Percentiles rank a stretch among this genome's conserved stretches.
Conservation (phyloP, 345 rosid genomes). For the Populus pruinosa region DNA sequence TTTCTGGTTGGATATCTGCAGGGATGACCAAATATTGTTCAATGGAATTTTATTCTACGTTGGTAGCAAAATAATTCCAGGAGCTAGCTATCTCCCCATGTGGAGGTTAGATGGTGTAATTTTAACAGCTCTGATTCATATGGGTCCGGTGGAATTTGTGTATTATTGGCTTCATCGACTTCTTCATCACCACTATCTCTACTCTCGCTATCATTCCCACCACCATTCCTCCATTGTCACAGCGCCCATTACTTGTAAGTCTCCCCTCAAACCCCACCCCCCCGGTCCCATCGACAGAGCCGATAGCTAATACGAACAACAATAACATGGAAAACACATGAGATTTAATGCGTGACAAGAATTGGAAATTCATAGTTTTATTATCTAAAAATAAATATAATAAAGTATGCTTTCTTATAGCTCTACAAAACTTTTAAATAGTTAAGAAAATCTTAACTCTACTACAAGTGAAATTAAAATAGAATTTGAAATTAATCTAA, state of each 20-base stretch:
- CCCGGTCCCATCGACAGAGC: no score
- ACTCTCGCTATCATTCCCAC: constrained; percentile 89
- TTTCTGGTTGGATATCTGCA: constrained; percentile 17
- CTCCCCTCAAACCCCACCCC: no score
- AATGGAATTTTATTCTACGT: constrained; percentile 48
- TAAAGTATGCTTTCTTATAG: no score
- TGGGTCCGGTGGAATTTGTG: constrained; percentile 78
- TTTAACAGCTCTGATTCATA: constrained; percentile 44
- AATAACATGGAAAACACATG: no score
- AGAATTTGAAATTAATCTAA: no score
- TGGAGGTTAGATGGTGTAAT: constrained; percentile 65
- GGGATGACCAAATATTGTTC: constrained; percentile 77
- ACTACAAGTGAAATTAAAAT: no score
- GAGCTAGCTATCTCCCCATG: constrained; percentile 38
- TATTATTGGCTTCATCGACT: constrained; percentile 83
- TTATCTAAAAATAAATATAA: no score
- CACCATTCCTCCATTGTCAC: constrained; percentile 84
- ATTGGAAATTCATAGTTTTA: no score
- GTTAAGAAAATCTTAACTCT: no score
- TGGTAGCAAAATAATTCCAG: constrained; percentile 4
- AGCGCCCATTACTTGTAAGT: constrained; percentile 72
- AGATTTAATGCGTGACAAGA: no score
- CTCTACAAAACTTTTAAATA: no score
- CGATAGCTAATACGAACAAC: no score
- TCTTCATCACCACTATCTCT: constrained; percentile 76